Percentiles rank a stretch among this genome's conserved stretches.
These are phyloP conservation scores for Sarcomyxa edulis DNA, from an alignment of 768 basidiomycete species.

Conservation along the genomic window DNA sequence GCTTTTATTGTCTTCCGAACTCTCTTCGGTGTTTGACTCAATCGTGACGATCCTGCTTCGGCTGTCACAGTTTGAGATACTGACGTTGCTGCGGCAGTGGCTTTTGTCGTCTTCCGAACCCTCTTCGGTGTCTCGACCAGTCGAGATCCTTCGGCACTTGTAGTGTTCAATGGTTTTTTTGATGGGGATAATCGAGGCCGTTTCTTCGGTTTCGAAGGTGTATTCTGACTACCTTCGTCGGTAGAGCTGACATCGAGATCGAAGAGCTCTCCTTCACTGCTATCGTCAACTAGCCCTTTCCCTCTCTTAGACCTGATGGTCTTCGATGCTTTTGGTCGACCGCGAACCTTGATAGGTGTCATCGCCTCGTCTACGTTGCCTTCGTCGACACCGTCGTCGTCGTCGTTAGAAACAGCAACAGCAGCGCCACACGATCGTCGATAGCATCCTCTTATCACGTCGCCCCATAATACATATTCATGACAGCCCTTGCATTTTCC, in stretches of 20 bases:
- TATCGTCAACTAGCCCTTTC: conserved; percentile 5
- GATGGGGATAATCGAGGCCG: no score
- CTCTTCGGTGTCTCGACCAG: conserved; percentile 6
- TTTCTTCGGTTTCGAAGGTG: no score
- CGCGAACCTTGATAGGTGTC: conserved; percentile 1
- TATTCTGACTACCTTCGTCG: no score
- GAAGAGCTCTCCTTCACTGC: conserved; percentile 18
- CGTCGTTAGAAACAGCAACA: conserved; percentile 24
- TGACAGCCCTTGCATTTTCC: conserved; percentile 51
- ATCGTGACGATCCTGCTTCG: no score
- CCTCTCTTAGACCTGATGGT: background rate
- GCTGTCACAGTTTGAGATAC: no score
- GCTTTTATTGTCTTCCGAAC: background rate
- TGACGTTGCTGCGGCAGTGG: no score
- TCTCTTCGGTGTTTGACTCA: conserved; percentile 5
- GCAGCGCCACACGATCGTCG: conserved; percentile 34
- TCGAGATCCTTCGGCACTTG: conserved; percentile 9
- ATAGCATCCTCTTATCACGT: conserved; percentile 58
- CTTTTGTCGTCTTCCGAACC: background rate
- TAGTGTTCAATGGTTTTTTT: no score
- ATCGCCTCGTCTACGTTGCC: conserved; percentile 9
- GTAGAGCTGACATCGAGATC: conserved; percentile 16
- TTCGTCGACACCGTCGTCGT: conserved; percentile 14
- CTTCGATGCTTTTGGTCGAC: background rate
- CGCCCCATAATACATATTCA: conserved; percentile 63